A percentile compares a stretch with the other conserved stretches of the same genome.
phyloP scores from a whole-genome alignment of 2,329 filamentous ascomycete species.

The Mycosphaerella arachidis region DNA sequence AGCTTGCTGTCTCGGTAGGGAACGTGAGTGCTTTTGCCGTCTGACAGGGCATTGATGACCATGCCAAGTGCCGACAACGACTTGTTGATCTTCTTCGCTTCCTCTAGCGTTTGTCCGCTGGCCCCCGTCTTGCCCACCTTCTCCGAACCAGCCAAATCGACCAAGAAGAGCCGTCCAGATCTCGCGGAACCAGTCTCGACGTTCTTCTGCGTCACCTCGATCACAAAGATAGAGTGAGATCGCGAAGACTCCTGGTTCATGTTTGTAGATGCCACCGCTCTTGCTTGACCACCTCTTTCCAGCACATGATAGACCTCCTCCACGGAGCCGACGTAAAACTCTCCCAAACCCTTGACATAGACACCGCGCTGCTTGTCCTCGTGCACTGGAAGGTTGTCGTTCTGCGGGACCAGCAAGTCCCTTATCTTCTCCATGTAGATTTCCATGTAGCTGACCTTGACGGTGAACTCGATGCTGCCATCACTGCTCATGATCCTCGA shows the following conservation, averaged over 20 bases:
- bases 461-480: conserved; percentile 95
- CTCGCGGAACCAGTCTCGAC: conserved; percentile 93
- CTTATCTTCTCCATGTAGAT: conserved; percentile 99
- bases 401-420: conserved; percentile 84
- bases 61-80: conserved; percentile 96
- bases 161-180: conserved; percentile 92
- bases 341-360: conserved; percentile 90
- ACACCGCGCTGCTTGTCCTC: conserved; percentile 95
- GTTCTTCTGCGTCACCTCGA: conserved; percentile 96
- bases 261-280: conserved; percentile 93
- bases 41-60: conserved; percentile 97
- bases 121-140: conserved; percentile 98
- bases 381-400: conserved; percentile 96
- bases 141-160: conserved; percentile 96
- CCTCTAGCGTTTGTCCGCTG: conserved; percentile 92
- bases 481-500: conserved; percentile 88
- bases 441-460: conserved; percentile 98
- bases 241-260: conserved; percentile 99
- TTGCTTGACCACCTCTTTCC: conserved; percentile 80
- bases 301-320: conserved; percentile 97
- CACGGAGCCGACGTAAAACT: conserved; percentile 93
- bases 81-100: conserved; percentile 99
- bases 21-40: conserved; percentile 93
- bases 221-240: conserved; percentile 96
- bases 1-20: conserved; percentile 98